A percentile compares a stretch with the other conserved stretches of the same genome.
These are phyloP conservation scores for Vigna radiata DNA, from an alignment of 306 rosid genomes.

Conservation along the genomic window DNA sequence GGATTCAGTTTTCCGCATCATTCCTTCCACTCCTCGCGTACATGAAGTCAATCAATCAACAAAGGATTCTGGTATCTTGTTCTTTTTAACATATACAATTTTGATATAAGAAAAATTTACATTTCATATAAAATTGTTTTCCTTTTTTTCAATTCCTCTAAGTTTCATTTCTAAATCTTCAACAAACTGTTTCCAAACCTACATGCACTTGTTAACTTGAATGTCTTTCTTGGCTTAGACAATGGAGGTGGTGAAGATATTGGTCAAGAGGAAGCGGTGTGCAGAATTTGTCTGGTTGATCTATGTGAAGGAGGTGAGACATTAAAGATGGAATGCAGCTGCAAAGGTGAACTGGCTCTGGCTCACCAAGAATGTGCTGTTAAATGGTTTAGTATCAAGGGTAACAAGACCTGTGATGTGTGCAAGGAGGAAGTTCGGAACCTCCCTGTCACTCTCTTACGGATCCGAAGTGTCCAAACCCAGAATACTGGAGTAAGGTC, in stretches of 20 bases:
- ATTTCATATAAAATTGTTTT: background rate
- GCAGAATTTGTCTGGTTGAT: constrained; percentile 90
- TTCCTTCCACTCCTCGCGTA: constrained; percentile 83
- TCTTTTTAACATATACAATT: background rate
- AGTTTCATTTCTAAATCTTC: background rate
- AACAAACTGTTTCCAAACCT: constrained; percentile 6
- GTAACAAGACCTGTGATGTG: constrained; percentile 91
- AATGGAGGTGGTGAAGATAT: constrained; percentile 83
- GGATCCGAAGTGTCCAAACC: constrained; percentile 68
- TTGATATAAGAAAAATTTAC: background rate
- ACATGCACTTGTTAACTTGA: constrained; percentile 28
- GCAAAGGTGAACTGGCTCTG: constrained; percentile 98
- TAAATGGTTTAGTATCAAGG: constrained; percentile 97
- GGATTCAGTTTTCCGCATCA: constrained; percentile 82
- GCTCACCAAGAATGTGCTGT: constrained; percentile 96
- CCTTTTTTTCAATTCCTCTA: background rate
- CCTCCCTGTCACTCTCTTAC: constrained; percentile 82
- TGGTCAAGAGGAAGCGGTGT: constrained; percentile 91
- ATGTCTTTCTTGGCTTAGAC: constrained; percentile 57
- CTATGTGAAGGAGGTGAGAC: constrained; percentile 99
- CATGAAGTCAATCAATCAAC: constrained; percentile 60
- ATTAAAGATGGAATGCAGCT: constrained; percentile 94
- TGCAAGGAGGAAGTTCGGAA: constrained; percentile 95
- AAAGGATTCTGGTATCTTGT: constrained; percentile 65
- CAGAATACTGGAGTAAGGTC: constrained; percentile 60